phyloP scores from a whole-genome alignment of 257 asterid genomes.

The Nicotiana tabacum region DNA sequence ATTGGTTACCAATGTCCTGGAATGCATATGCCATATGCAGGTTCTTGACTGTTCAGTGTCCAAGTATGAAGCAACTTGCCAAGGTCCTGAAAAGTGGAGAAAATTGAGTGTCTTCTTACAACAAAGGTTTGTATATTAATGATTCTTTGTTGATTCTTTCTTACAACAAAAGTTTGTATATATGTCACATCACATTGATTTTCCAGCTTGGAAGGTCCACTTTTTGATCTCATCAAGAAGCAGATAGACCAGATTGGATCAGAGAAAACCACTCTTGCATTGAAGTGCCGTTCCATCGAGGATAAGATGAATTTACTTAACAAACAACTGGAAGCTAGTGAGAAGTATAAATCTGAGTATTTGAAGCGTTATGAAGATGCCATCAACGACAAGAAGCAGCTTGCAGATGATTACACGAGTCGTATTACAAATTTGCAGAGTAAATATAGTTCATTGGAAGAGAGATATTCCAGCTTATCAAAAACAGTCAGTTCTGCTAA shows the following conservation, averaged over 20 bases:
- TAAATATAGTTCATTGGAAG: constrained; percentile 74
- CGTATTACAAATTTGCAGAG: constrained; percentile 80
- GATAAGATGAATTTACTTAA: constrained; percentile 68
- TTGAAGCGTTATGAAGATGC: constrained; percentile 89
- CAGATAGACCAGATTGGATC: constrained; percentile 70
- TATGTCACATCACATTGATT: constrained; percentile 9
- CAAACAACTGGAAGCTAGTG: constrained; percentile 87
- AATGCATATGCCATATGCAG: constrained; percentile 30
- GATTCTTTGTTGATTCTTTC: constrained; percentile 20
- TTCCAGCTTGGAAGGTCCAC: constrained; percentile 90
- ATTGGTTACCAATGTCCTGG: not conserved
- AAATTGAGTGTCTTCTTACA: constrained; percentile 65
- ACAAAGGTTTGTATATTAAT: constrained; percentile 57
- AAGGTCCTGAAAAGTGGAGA: constrained; percentile 97
- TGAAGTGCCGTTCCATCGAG: constrained; percentile 77
- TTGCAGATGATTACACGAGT: constrained; percentile 62
- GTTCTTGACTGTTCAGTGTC: constrained; percentile 73
- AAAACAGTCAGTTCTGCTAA: constrained; percentile 53
- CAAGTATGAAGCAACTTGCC: constrained; percentile 74
- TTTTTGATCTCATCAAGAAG: constrained; percentile 75
- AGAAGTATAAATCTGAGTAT: constrained; percentile 82
- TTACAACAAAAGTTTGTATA: constrained; percentile 72
- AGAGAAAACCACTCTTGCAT: constrained; percentile 75
- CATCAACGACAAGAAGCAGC: constrained; percentile 70
- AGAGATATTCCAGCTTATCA: constrained; percentile 67